A percentile compares a stretch with the other conserved stretches of the same genome.
Conservation (phyloP, 495 filamentous ascomycete species). For the Xylaria grammica region DNA sequence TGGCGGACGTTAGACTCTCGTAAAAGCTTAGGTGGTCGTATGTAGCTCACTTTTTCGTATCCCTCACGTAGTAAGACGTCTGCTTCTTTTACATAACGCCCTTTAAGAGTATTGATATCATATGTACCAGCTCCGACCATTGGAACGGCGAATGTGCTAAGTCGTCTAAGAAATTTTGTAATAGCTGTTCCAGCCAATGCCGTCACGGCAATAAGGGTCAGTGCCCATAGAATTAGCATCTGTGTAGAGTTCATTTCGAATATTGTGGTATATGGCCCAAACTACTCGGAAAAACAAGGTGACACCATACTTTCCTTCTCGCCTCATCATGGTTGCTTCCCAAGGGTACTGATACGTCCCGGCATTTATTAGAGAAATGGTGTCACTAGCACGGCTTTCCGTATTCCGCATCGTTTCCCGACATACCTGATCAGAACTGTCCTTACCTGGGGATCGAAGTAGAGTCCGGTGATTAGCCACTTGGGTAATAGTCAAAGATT, state of each 20-base stretch:
- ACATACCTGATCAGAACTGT: not conserved
- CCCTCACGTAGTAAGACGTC: constrained; percentile 34
- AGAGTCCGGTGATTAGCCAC: not conserved
- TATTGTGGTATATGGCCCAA: not conserved
- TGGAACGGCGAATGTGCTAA: constrained; percentile 29
- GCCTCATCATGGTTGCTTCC: not conserved
- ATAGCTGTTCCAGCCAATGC: constrained; percentile 20
- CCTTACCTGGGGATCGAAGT: not conserved
- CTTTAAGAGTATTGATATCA: constrained; percentile 27
- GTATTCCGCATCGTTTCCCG: not conserved
- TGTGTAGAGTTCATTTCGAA: constrained; percentile 22
- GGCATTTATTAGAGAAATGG: not conserved
- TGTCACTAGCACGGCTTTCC: not conserved
- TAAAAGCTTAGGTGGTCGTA: not conserved
- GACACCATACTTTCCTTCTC: not conserved
- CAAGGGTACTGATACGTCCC: not conserved
- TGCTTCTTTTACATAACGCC: constrained; percentile 32
- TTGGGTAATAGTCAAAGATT: not conserved
- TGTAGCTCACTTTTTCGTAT: constrained; percentile 27
- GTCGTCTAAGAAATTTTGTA: constrained; percentile 20
- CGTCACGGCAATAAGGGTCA: no score
- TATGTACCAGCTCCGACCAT: constrained; percentile 23
- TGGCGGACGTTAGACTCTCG: not conserved
- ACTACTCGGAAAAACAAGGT: not conserved
- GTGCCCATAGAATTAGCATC: constrained; percentile 24